Base-by-base conservation (phyloP, 2,329 filamentous ascomycete genomes). In the Aspergillus texensis region DNA sequence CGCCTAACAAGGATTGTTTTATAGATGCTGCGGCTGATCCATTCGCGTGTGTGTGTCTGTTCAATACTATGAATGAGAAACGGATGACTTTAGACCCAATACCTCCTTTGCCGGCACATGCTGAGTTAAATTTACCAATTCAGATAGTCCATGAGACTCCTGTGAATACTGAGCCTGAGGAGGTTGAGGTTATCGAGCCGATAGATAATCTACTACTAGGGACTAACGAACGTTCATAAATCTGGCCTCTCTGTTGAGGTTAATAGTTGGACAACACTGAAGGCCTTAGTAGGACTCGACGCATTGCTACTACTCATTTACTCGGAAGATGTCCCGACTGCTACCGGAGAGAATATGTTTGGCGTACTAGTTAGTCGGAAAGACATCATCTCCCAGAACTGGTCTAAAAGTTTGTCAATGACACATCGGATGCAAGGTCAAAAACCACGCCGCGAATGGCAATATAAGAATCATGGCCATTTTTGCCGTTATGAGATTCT, bases 371-470 rank as follows among this genome's bases (percentile, higher is more conserved):
- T 24, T 24, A 24, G 21, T 24, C 21, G n/a, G n/a, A n/a, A n/a
- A n/a, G n/a, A n/a, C n/a, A n/a, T n/a, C n/a, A n/a, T n/a, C n/a
- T n/a, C n/a, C n/a, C n/a, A n/a, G n/a, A n/a, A n/a, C n/a, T n/a
- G n/a, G n/a, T n/a, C n/a, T n/a, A n/a, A n/a, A n/a, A n/a, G n/a
- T n/a, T n/a, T n/a, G n/a, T n/a, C n/a, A n/a, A n/a, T n/a, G n/a
- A n/a, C n/a, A n/a, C n/a, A n/a, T n/a, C n/a, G n/a, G n/a, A n/a
- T n/a, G n/a, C 87, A 6, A 99, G 84, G 73, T 98, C 89, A 72
- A 97, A 94, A 19, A 99, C 93, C 63, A 93, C 85, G 58, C 95
- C 95, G 59, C 95, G 92, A 68, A 99, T 93, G 1, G 94, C 88
- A 62, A 93, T 84, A 72, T 91, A 97, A 0, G 92, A 85, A 8